These are phyloP conservation scores for Alternaria angustiovoidea DNA, from an alignment of 2,329 filamentous ascomycete genomes.

Conservation along the genomic window DNA sequence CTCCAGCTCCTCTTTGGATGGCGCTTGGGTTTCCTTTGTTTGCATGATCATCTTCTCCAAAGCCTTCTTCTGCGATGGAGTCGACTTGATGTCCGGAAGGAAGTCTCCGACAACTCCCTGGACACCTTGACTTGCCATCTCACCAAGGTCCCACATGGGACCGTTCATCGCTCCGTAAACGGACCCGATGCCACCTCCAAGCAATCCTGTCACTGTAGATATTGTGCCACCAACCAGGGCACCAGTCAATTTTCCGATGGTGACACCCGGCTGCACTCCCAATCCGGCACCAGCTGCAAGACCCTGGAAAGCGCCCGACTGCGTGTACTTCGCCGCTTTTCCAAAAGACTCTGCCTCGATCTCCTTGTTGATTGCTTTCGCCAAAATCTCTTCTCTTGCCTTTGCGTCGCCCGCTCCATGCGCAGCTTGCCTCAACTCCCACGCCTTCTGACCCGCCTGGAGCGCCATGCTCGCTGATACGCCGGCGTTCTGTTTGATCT, in stretches of 20 bases:
- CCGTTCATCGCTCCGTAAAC: conserved; percentile 49
- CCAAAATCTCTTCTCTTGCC: conserved; percentile 50
- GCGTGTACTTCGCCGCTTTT: conserved; percentile 53
- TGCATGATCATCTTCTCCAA: conserved; percentile 51
- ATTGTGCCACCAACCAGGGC: conserved; percentile 46
- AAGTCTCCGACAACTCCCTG: conserved; percentile 43
- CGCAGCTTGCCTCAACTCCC: conserved; percentile 51
- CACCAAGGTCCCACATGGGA: conserved; percentile 47
- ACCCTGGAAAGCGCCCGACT: conserved; percentile 51
- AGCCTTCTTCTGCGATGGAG: conserved; percentile 45
- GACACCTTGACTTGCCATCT: conserved; percentile 49
- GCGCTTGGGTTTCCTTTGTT: conserved; percentile 44
- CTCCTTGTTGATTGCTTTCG: conserved; percentile 52
- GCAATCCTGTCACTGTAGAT: conserved; percentile 44
- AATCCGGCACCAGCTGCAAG: conserved; percentile 51
- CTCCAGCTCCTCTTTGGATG: conserved; percentile 44
- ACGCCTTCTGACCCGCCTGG: conserved; percentile 50
- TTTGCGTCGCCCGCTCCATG: conserved; percentile 50
- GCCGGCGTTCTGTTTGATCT: conserved; percentile 51
- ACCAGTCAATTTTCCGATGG: conserved; percentile 47
- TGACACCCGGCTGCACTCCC: conserved; percentile 48
- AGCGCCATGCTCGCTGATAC: conserved; percentile 50
- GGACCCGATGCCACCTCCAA: conserved; percentile 47
- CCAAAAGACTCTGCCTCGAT: conserved; percentile 54
- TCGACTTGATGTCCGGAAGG: conserved; percentile 47